These are phyloP conservation scores for Clarireedia monteithiana DNA, from an alignment of 2,329 filamentous ascomycete species.

Conservation along the genomic window DNA sequence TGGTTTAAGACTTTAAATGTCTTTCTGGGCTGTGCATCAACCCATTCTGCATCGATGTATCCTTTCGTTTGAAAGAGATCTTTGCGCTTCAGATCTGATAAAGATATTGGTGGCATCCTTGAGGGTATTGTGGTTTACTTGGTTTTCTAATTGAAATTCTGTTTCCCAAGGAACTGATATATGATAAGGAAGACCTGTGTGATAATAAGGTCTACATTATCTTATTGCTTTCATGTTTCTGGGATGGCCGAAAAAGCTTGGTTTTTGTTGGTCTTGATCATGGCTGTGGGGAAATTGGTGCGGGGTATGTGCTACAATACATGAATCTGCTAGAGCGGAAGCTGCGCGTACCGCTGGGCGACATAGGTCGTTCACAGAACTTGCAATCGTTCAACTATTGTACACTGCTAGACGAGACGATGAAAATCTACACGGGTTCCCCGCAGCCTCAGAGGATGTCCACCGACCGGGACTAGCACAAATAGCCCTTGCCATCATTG, in stretches of 20 bases:
- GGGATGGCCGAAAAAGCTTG: no score
- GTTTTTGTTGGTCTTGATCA: no score
- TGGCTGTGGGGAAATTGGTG: no score
- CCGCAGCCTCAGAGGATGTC: background rate
- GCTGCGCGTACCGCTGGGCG: no score
- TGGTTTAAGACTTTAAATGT: background rate
- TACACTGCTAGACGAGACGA: background rate
- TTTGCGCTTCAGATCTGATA: background rate
- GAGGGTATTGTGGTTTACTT: background rate
- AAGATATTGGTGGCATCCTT: background rate
- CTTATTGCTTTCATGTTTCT: no score
- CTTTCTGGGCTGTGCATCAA: background rate
- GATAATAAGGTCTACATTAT: no score
- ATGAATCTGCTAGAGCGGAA: no score
- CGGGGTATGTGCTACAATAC: no score
- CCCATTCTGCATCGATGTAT: background rate
- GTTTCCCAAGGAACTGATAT: no score
- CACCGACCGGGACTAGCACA: background rate
- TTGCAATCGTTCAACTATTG: no score
- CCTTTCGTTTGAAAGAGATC: background rate
- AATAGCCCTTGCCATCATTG: constrained; percentile 14
- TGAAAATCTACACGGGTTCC: background rate
- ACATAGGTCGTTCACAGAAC: no score
- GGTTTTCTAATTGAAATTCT: background rate
- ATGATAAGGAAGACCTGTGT: no score